phyloP scores from a whole-genome alignment of 805 yeast species.

The Candida fluviatilis region DNA sequence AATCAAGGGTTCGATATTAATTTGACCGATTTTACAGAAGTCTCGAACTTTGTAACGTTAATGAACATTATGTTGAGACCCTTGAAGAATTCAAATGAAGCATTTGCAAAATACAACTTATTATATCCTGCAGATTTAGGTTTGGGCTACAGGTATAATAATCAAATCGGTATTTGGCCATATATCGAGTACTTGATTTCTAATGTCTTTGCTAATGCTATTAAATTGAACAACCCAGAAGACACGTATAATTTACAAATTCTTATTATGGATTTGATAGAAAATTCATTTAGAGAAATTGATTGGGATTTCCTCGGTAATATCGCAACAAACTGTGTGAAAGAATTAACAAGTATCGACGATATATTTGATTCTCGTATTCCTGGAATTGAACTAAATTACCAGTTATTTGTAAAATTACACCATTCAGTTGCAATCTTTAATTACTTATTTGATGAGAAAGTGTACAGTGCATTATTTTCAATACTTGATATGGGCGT shows the following conservation, averaged over 20 bases:
- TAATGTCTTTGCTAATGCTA: slow-evolving; percentile 58
- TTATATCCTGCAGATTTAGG: slow-evolving; percentile 68
- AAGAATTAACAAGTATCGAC: slow-evolving; percentile 15
- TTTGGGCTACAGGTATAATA: slow-evolving; percentile 43
- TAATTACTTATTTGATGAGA: slow-evolving; percentile 58
- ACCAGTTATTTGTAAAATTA: slow-evolving; percentile 42
- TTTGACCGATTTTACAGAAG: slow-evolving; percentile 47
- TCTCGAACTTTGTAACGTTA: slow-evolving; percentile 58
- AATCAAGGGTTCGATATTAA: slow-evolving; percentile 29
- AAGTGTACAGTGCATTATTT: slow-evolving; percentile 54
- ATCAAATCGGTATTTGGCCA: slow-evolving; percentile 65
- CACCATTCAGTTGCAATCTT: slow-evolving; percentile 69
- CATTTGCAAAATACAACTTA: slow-evolving; percentile 31
- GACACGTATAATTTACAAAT: slow-evolving; percentile 47
- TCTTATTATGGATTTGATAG: slow-evolving; percentile 49
- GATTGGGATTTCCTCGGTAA: slow-evolving; percentile 47
- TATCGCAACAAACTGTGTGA: slow-evolving; percentile 46
- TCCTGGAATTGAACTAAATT: slow-evolving; percentile 14
- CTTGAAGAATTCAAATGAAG: slow-evolving; percentile 26
- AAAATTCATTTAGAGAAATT: slow-evolving; percentile 29
- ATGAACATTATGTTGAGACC: slow-evolving; percentile 40
- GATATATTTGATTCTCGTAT: slow-evolving; percentile 19
- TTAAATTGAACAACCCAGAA: slow-evolving; percentile 25
- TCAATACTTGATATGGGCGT: slow-evolving; percentile 54
- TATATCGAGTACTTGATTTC: slow-evolving; percentile 70